A percentile compares a stretch with the other conserved stretches of the same genome.
These are phyloP conservation scores for Groenewaldozyma salmanticensis DNA, from an alignment of 805 yeast species.

Conservation along the genomic window DNA sequence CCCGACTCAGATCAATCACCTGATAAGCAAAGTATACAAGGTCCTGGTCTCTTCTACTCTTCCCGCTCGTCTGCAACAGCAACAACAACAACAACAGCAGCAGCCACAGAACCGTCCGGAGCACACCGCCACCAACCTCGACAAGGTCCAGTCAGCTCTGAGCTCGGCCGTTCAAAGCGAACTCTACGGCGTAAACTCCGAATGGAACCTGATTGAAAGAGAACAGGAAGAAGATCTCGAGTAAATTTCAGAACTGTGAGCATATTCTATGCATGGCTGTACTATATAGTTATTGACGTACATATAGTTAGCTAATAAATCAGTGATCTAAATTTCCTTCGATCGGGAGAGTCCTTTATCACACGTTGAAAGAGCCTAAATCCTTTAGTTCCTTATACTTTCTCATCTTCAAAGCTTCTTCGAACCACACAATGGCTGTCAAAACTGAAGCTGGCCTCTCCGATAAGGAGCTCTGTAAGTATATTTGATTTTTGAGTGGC, in stretches of 20 bases:
- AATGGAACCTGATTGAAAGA: neutral
- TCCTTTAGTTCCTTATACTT: too few species aligned
- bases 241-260: too few species aligned
- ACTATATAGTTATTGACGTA: too few species aligned
- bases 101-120: neutral
- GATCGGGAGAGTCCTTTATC: too few species aligned
- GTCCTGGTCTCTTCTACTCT: neutral
- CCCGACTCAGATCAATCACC: constrained; percentile 18
- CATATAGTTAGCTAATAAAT: too few species aligned
- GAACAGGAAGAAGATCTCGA: too few species aligned
- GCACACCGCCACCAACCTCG: neutral
- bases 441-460: too few species aligned
- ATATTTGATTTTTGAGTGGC: neutral
- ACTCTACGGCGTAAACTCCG: neutral
- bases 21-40: constrained; percentile 11
- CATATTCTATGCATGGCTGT: too few species aligned
- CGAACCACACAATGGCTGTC: too few species aligned
- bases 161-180: neutral
- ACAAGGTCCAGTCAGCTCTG: neutral
- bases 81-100: neutral
- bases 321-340: too few species aligned
- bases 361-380: too few species aligned
- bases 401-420: too few species aligned
- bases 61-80: neutral
- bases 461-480: constrained; percentile 26